Conservation (phyloP, 805 yeast genomes). For the Scheffersomyces stipitis region DNA sequence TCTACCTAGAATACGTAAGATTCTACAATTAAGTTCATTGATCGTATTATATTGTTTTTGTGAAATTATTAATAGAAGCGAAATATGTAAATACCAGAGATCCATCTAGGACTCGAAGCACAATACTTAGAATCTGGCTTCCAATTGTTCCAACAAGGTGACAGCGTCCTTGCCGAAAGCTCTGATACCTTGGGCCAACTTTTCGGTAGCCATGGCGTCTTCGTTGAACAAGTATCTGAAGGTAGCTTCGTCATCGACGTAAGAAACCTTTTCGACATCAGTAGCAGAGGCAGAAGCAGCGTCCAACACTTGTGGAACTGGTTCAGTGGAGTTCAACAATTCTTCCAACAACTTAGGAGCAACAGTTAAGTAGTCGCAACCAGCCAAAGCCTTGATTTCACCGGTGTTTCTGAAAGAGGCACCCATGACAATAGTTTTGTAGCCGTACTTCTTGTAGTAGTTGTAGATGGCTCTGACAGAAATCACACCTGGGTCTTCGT, state of each 20-base stretch:
- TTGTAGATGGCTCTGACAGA: constrained; percentile 88
- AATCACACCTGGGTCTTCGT: constrained; percentile 93
- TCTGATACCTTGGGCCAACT: constrained; percentile 97
- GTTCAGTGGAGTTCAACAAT: constrained; percentile 71
- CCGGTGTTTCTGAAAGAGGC: constrained; percentile 98
- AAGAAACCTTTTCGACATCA: constrained; percentile 63
- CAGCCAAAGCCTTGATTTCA: constrained; percentile 95
- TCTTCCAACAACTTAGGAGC: constrained; percentile 91
- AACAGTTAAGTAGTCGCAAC: constrained; percentile 94
- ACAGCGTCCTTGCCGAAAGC: constrained; percentile 91
- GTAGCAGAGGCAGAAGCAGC: constrained; percentile 53
- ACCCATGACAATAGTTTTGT: constrained; percentile 99
- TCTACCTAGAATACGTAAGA: too few species aligned
- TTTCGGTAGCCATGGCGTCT: constrained; percentile 98
- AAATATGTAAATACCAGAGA: not conserved
- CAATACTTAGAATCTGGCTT: constrained; percentile 53
- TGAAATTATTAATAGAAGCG: not conserved
- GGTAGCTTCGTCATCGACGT: constrained; percentile 77
- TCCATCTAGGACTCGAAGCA: too few species aligned
- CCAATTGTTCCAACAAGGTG: constrained; percentile 69
- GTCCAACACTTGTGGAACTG: constrained; percentile 81
- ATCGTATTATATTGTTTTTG: too few species aligned
- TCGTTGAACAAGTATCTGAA: constrained; percentile 93
- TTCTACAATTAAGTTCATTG: too few species aligned
- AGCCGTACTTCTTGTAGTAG: constrained; percentile 96